phyloP scores from a whole-genome alignment of 305 asterid species.

The Stenogyne calaminthoides region DNA sequence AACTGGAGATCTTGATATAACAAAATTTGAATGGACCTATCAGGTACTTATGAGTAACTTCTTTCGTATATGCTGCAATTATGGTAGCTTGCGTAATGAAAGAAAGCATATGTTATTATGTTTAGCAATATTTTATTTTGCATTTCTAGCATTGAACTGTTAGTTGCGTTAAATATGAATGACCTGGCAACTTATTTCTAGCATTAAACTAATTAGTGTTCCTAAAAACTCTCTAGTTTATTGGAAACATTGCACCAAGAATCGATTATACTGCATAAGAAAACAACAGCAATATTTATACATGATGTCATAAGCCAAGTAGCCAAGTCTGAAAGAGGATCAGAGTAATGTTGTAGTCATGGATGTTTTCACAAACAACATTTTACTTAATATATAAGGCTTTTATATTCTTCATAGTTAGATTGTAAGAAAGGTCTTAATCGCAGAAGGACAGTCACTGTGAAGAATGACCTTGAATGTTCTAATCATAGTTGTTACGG shows the following conservation, averaged over 20 bases:
- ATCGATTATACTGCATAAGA: not conserved
- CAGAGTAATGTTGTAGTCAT: not conserved
- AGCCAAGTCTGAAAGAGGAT: conserved; percentile 9
- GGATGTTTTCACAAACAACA: not conserved
- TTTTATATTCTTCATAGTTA: not conserved
- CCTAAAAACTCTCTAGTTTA: not conserved
- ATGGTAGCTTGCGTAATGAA: not conserved
- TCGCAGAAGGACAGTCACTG: conserved; percentile 6
- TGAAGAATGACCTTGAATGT: conserved; percentile 13
- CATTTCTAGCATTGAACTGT: not conserved
- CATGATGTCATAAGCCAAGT: conserved; percentile 1
- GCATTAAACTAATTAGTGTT: not conserved
- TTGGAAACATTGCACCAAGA: not conserved
- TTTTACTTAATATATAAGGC: not conserved
- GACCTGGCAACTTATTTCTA: not conserved
- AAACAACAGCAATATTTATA: not conserved
- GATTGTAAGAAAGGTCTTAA: not conserved
- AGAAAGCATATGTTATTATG: conserved; percentile 3
- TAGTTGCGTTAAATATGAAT: conserved; percentile 2
- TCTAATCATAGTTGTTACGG: not conserved
- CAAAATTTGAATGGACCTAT: conserved; percentile 69
- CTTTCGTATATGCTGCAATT: conserved; percentile 14
- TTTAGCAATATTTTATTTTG: not conserved
- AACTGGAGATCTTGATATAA: conserved; percentile 70
- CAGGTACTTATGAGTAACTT: conserved; percentile 53